Evolutionary conservation across 129 eudicot species (phyloP).

Genomic region (Oenanthe sinensis): DNA sequence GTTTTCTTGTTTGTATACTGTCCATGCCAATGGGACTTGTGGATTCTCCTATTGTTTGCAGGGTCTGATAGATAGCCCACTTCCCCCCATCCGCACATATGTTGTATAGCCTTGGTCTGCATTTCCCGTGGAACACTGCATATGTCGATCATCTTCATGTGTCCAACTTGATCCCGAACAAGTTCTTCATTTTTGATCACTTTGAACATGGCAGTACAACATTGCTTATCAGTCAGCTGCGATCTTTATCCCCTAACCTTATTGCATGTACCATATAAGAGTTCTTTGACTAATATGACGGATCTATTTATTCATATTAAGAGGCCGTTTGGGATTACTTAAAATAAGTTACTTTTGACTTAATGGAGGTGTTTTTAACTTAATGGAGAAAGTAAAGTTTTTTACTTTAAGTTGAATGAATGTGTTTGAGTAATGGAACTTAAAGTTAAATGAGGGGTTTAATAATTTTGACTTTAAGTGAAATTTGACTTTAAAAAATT

Average conservation of each 20-base stretch:
- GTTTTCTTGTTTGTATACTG: slow-evolving; percentile 15
- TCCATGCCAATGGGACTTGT: slow-evolving; percentile 6
- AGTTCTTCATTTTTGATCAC: slow-evolving; percentile 37
- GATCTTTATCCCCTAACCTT: slow-evolving; percentile 10
- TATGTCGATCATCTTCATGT: slow-evolving; percentile 11
- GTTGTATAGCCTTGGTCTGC: slow-evolving; percentile 10
- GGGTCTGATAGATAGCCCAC: slow-evolving; percentile 6
- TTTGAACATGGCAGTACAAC: slow-evolving; percentile 21
- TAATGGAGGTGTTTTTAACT: too few relatives aligned
- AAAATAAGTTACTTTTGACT: too few relatives aligned
- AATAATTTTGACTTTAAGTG: too few relatives aligned
- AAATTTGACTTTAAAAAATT: too few relatives aligned
- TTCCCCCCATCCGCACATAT: neutral
- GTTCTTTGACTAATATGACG: slow-evolving; percentile 1
- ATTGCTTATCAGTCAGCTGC: slow-evolving; percentile 27
- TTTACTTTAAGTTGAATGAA: too few relatives aligned
- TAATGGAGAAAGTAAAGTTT: too few relatives aligned
- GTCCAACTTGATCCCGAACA: slow-evolving; percentile 21
- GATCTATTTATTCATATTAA: slow-evolving; percentile 15
- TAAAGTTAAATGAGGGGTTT: too few relatives aligned
- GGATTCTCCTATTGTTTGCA: slow-evolving; percentile 9
- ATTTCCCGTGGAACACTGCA: neutral
- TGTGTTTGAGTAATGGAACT: too few relatives aligned
- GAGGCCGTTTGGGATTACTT: too few relatives aligned
- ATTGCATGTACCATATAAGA: neutral